Base-by-base conservation (phyloP, 2,329 filamentous ascomycete genomes). In the Phyllosticta citrichinensis region DNA sequence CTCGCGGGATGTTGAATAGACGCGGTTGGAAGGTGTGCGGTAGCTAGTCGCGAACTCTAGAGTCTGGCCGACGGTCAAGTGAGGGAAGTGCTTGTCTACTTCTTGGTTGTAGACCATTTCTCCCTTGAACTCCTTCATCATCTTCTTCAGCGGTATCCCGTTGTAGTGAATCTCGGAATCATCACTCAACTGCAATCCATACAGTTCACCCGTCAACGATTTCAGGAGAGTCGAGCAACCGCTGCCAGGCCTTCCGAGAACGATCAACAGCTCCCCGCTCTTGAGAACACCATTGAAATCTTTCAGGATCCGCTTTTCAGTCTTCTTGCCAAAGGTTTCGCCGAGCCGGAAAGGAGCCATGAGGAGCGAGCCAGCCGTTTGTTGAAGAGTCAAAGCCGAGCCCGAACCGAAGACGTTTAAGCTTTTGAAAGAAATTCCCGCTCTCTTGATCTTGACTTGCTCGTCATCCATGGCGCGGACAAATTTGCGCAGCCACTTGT, bases 321-420 rank as follows among this genome's bases (percentile, higher is more conserved):
- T 71, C 19, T 77, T 74, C 52, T 77, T 53, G 20, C 76, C 80
- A 56, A 88, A 76, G 52, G 80, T 73, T 61, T 88, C 82, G 0
- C 80, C 76, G 0, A 83, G 68, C 1, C 83, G 78, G 22, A 88
- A 73, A 0, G 85, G 87, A 0, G 81, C 76, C 63, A 81, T 70
- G 22, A 88, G 69, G 8, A 83, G 72, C 1, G 84, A 84, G 2
- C 76, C 79, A 2, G 91, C 84, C 2, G 83, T 89, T 60, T 84
- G 77, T 68, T 91, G 88, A 1, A 89, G 75, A 64, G 89, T 85
- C 24, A 91, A 69, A 0, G 85, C 85, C 2, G 81, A 79, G 0
- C 86, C 87, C 0, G 84, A 85, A 0, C 87, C 87, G 5, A 79
- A 85, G 0, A 91, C 84, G 61, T 81, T 82, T 35, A 90, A 78